Evolutionary conservation across 148 eudicot genomes (phyloP), one percentile per base, ranked within the genome.

Genomic region (Oxyria digyna): DNA sequence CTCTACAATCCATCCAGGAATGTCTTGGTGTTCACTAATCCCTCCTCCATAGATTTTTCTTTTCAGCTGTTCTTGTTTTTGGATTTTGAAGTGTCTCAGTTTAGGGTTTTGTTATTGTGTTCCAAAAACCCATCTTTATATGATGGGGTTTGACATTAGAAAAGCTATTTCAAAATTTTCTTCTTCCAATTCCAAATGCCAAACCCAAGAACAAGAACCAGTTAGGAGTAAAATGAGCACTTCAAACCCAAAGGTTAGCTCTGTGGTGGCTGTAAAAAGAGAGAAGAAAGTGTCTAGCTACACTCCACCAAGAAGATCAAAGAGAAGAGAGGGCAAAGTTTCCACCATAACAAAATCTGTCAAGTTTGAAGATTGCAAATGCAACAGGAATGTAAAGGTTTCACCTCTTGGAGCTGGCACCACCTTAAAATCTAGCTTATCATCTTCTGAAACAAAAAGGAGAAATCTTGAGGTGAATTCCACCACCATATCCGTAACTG

Each of bases 101-200:
- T 38, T 38, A 38, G 49, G 18, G 49, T 45, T 14, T n/a, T 45
- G 18, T 45, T 7, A 38, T 38, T 38, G 41, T 38, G 8, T 38
- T 38, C 41, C 9, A 38, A 38, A 2, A 3, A 5, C 9, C 41
- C 41, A 43, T 43, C 48, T 24, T 8, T 31, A 6, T 35, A 2
- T 18, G 65, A 71, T 71, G 74, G 74, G 74, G 12, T 71, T 71
- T 42, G 74, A 42, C 27, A 55, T 62, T 55, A 71, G 64, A 45
- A 62, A 62, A 26, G 55, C 41, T 5, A 41, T 71, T 18, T 71
- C 68, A 43, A 62, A 29, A 6, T 71, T 71, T n/a, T 52, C 74
- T n/a, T 24, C 68, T 65, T 38, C 64, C 21, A 62, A 71, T 65
- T 38, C 64, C 21, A 62, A 71, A 55, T 40, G 43, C 46, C 69